Conservation (phyloP, 116 monocot species). For the Trichopus zeylanicus region DNA sequence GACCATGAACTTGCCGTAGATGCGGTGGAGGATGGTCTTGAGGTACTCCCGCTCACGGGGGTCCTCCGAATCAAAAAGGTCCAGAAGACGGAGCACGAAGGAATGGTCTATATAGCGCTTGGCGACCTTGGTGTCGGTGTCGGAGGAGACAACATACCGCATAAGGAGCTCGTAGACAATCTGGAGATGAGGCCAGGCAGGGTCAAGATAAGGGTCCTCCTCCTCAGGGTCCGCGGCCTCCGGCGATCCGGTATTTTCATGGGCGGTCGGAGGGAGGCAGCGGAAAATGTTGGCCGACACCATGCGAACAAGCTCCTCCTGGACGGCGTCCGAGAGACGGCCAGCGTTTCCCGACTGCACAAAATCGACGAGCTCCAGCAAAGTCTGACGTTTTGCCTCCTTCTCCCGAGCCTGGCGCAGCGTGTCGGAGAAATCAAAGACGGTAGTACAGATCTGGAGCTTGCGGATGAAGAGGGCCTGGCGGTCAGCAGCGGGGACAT, state of each 20-base stretch:
- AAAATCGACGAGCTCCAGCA: conserved; percentile 78
- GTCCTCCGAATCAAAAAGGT: conserved; percentile 62
- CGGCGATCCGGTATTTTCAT: conserved; percentile 36
- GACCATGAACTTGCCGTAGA: conserved; percentile 78
- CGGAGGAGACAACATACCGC: conserved; percentile 56
- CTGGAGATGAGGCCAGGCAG: conserved; percentile 68
- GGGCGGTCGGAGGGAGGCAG: conserved; percentile 58
- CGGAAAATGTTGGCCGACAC: conserved; percentile 76
- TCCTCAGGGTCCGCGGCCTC: conserved; percentile 50
- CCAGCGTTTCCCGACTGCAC: conserved; percentile 54
- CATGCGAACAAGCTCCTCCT: conserved; percentile 70
- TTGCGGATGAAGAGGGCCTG: conserved; percentile 60
- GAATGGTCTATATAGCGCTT: conserved; percentile 63
- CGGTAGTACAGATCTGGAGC: conserved; percentile 63
- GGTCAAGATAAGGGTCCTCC: conserved; percentile 64
- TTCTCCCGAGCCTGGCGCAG: conserved; percentile 59
- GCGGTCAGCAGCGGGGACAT: conserved; percentile 65
- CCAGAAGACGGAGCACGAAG: conserved; percentile 50
- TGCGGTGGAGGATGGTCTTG: conserved; percentile 65
- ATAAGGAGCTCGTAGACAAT: conserved; percentile 64
- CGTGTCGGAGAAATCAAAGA: conserved; percentile 69
- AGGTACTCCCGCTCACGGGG: conserved; percentile 66
- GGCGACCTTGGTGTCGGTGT: conserved; percentile 61
- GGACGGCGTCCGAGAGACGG: conserved; percentile 51
- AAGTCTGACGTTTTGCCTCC: conserved; percentile 77